Evolutionary conservation across 75 land plant genomes (phyloP), one percentile per base, ranked within the genome.

Genomic region (Cunninghamia lanceolata): DNA sequence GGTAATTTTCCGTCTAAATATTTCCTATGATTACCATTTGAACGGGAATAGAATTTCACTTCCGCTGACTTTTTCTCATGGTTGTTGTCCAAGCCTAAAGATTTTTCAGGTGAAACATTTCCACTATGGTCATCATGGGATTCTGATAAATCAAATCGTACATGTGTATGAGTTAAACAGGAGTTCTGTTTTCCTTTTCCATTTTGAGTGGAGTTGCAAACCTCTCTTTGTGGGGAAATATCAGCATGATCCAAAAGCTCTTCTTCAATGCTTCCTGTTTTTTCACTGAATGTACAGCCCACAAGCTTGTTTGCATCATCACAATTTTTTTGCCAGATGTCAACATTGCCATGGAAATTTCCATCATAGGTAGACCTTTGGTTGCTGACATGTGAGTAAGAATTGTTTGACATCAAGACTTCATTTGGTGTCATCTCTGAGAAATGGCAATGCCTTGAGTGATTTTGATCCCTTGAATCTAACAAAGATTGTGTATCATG

Each of bases 181-280:
- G 82, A 80, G n/a, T 45, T 80, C 10, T 45, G 82, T 43, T 43
- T 43, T 42, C 47, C 82, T 45, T n/a, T 80, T 45, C 50, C 82
- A 80, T 80, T 80, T 80, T 80, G 47, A 43, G 32, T 40, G 21
- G 28, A 9, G 32, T 45, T 28, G 80, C 43, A 77, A 80, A 43
- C 10, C 47, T 80, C 82, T 80, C 47, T 80, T 43, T 40, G 82
- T 13, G 82, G 82, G 21, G 82, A 80, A 46, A 80, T 28, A 43
- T 80, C 82, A 80, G 46, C 82, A 80, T 80, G 47, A 80, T 14
- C 45, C 82, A 80, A 43, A 45, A 80, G n/a, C n/a, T 80, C 82
- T 42, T 80, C 47, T 46, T 80, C 82, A 45, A 39, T 43, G 32
- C 30, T 80, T 80, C 82, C 82, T 80, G 82, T 2, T 80, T 80